Conservation (phyloP, 257 asterid genomes). For the Fraxinus pennsylvanica region DNA sequence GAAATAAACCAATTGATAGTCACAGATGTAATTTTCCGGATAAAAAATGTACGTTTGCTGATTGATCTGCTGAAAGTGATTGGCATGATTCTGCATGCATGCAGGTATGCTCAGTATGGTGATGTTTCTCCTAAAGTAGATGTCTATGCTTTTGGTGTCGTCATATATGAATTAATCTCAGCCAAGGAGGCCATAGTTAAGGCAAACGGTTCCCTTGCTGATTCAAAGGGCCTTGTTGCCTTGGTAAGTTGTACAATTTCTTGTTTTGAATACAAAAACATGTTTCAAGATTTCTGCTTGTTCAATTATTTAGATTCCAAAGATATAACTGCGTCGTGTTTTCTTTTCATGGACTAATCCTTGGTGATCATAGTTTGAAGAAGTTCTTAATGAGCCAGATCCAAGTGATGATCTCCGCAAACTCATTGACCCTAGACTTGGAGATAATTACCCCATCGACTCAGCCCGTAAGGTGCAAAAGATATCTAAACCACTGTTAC, state of each 20-base stretch:
- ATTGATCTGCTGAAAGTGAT: background rate
- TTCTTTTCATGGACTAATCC: background rate
- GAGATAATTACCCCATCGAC: constrained; percentile 68
- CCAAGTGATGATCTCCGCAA: constrained; percentile 50
- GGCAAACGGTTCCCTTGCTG: constrained; percentile 49
- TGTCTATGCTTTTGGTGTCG: constrained; percentile 95
- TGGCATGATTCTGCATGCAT: constrained; percentile 25
- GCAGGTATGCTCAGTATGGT: constrained; percentile 92
- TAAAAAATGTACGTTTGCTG: background rate
- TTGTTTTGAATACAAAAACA: constrained; percentile 7
- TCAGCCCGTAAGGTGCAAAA: constrained; percentile 62
- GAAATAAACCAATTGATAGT: background rate
- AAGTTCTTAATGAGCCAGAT: constrained; percentile 63
- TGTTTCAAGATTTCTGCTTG: background rate
- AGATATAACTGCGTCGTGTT: background rate
- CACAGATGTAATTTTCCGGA: background rate
- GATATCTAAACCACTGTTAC: background rate
- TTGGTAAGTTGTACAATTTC: constrained; percentile 49
- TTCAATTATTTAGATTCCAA: background rate
- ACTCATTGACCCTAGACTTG: constrained; percentile 76
- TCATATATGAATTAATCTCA: constrained; percentile 82
- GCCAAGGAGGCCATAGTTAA: constrained; percentile 91
- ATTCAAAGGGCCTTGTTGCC: constrained; percentile 82
- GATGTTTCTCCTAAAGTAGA: constrained; percentile 92
- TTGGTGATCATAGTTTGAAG: constrained; percentile 65